A percentile compares a stretch with the other conserved stretches of the same genome.
Evolutionary conservation across 192 early-diverging fungal genomes (phyloP).

Genomic region (Helicostylum pulchrum): DNA sequence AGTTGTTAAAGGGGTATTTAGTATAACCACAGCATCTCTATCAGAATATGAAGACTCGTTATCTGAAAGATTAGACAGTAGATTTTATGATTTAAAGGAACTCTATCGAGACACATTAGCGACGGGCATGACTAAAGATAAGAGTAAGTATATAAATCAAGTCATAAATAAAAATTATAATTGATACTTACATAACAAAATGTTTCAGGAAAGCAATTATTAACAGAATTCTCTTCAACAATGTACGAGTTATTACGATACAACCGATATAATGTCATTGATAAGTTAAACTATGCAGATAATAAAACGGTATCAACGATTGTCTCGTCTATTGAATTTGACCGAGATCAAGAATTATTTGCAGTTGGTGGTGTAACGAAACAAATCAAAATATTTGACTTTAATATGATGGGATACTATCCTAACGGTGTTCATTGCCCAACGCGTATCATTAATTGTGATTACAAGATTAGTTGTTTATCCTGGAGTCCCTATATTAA

Average conservation of each 20-base stretch:
- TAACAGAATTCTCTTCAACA: constrained; percentile 52
- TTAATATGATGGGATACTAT: constrained; percentile 46
- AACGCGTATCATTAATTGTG: constrained; percentile 69
- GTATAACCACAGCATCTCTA: not conserved
- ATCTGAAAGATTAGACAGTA: not conserved
- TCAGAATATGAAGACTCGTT: too few relatives aligned
- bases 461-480: constrained; percentile 90
- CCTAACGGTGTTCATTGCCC: constrained; percentile 69
- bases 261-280: constrained; percentile 69
- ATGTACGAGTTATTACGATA: constrained; percentile 67
- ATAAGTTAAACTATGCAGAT: constrained; percentile 80
- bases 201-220: not conserved
- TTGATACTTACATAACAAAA: not conserved
- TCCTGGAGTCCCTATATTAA: constrained; percentile 90
- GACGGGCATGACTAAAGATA: not conserved
- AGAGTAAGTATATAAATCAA: not conserved
- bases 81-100: not conserved
- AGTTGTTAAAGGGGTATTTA: not conserved
- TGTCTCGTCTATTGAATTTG: constrained; percentile 92
- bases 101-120: not conserved
- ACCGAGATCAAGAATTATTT: constrained; percentile 90
- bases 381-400: constrained; percentile 94
- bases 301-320: constrained; percentile 68
- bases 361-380: constrained; percentile 89
- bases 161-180: not conserved